Evolutionary conservation across 1,284 basidiomycete species (phyloP).

Genomic region (Boletus putidus): DNA sequence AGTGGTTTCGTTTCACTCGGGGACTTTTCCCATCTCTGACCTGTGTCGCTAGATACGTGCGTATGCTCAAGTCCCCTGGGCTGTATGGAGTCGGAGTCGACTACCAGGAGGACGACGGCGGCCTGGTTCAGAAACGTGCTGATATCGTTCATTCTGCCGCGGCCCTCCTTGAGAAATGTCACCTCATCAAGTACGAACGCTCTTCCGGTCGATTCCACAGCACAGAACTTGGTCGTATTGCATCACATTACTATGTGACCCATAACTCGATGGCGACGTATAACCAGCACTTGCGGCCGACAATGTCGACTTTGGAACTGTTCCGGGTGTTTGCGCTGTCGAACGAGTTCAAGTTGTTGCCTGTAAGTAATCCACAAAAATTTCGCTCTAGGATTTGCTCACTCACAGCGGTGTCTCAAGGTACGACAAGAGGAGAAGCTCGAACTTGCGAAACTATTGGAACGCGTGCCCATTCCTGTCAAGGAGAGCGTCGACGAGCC

Average conservation of each 20-base stretch:
- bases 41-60: constrained; percentile 70
- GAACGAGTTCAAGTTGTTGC: constrained; percentile 96
- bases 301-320: constrained; percentile 87
- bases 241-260: constrained; percentile 96
- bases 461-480: constrained; percentile 95
- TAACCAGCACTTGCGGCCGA: constrained; percentile 90
- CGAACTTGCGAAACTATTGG: constrained; percentile 90
- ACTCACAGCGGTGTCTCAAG: constrained; percentile 30
- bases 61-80: constrained; percentile 89
- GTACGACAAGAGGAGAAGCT: constrained; percentile 80
- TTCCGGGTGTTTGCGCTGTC: constrained; percentile 97
- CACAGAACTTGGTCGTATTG: constrained; percentile 92
- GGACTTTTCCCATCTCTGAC: constrained; percentile 12
- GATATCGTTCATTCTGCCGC: constrained; percentile 96
- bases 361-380: constrained; percentile 51
- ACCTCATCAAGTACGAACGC: constrained; percentile 92
- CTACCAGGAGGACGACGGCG: constrained; percentile 84
- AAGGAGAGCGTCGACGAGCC: constrained; percentile 98
- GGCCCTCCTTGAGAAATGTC: constrained; percentile 91
- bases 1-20: constrained; percentile 37
- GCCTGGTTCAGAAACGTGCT: constrained; percentile 90
- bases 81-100: constrained; percentile 90
- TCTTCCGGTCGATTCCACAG: constrained; percentile 86
- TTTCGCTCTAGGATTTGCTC: background rate
- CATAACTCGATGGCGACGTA: constrained; percentile 97